Evolutionary conservation across 1,139 yeast species (phyloP).

Genomic region (Hyphopichia pseudoburtonii): DNA sequence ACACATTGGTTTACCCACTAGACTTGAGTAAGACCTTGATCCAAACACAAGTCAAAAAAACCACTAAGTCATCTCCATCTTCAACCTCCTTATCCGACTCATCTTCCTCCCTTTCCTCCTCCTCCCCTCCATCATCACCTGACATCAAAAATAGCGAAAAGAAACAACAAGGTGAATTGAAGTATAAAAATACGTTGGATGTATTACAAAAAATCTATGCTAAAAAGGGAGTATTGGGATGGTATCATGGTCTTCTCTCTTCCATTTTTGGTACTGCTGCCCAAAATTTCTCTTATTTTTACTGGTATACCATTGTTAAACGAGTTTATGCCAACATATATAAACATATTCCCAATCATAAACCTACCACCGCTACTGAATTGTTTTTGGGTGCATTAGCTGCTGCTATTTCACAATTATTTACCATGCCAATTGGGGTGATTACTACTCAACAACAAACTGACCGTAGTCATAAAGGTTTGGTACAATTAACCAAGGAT

Average conservation of each 20-base stretch:
- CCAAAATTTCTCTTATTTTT: slow-evolving; percentile 81
- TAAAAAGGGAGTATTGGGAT: slow-evolving; percentile 64
- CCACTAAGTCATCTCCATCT: slow-evolving; percentile 8
- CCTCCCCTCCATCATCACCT: slow-evolving; percentile 18
- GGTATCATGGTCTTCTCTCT: slow-evolving; percentile 74
- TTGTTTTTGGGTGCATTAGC: slow-evolving; percentile 80
- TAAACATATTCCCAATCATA: slow-evolving; percentile 36
- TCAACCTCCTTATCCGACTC: slow-evolving; percentile 13
- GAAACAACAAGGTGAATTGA: slow-evolving; percentile 24
- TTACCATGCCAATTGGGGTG: slow-evolving; percentile 82
- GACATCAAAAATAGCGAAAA: slow-evolving; percentile 25
- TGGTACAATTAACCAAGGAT: slow-evolving; percentile 51
- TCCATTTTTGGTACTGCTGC: slow-evolving; percentile 74
- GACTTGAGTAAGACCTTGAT: slow-evolving; percentile 73
- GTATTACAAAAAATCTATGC: slow-evolving; percentile 59
- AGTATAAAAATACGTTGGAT: slow-evolving; percentile 62
- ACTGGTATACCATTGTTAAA: slow-evolving; percentile 80
- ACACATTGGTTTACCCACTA: slow-evolving; percentile 73
- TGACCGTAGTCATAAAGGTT: slow-evolving; percentile 40
- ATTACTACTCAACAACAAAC: slow-evolving; percentile 86
- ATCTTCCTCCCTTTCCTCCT: slow-evolving; percentile 14
- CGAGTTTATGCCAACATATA: slow-evolving; percentile 52
- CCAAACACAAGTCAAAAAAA: slow-evolving; percentile 59
- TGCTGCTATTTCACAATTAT: slow-evolving; percentile 79
- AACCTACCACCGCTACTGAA: slow-evolving; percentile 64